Evolutionary conservation across 2,329 filamentous ascomycete species (phyloP).

Genomic region (Cercospora brassicicola): DNA sequence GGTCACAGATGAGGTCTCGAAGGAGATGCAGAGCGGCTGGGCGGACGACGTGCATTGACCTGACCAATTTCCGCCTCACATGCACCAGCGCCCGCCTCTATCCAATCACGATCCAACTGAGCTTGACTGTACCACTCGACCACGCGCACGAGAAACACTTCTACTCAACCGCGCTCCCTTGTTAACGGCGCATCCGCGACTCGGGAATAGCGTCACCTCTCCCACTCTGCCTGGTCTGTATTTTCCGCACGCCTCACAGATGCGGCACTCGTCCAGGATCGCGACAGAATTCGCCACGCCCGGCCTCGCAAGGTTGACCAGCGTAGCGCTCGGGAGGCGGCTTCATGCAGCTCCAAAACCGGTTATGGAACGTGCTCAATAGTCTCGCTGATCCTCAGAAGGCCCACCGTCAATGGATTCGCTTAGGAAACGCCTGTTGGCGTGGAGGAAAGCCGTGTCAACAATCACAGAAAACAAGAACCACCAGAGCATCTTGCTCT

Average conservation of each 20-base stretch:
- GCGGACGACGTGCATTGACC: slow-evolving; percentile 1
- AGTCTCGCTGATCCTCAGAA: slow-evolving; percentile 3
- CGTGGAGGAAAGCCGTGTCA: not conserved
- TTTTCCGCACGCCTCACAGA: not conserved
- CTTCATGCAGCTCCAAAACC: slow-evolving; percentile 8
- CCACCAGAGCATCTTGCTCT: not conserved
- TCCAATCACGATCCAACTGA: not conserved
- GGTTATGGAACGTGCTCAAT: slow-evolving; percentile 13
- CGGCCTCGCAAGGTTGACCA: not conserved
- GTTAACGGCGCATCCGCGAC: not conserved
- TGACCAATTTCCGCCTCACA: not conserved
- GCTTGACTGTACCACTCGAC: not conserved
- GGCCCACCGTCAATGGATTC: not conserved
- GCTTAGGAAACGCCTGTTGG: not conserved
- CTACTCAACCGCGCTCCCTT: not conserved
- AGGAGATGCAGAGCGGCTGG: slow-evolving; percentile 5
- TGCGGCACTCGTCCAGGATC: not conserved
- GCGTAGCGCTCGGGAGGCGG: slow-evolving; percentile 11
- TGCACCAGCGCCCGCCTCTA: not conserved
- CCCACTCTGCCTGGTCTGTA: not conserved
- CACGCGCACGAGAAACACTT: not conserved
- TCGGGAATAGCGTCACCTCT: not conserved
- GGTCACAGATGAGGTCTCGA: slow-evolving; percentile 2
- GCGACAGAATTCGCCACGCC: not conserved
- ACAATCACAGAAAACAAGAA: not conserved